These are phyloP conservation scores for Kalmanozyma brasiliensis DNA, from an alignment of 1,284 basidiomycete genomes.

Conservation along the genomic window DNA sequence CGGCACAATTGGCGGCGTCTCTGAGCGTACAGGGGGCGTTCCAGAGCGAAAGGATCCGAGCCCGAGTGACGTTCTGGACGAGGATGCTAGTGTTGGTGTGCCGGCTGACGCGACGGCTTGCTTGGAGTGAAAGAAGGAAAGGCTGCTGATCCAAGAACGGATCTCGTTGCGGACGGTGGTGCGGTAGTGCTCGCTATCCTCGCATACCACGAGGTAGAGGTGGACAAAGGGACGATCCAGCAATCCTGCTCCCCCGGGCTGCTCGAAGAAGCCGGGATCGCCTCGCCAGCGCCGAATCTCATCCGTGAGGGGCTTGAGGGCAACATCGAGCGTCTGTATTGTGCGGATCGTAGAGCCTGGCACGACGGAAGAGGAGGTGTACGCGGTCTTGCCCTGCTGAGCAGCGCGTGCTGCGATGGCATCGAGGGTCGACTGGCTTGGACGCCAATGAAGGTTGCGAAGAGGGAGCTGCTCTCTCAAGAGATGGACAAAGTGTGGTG, in stretches of 20 bases:
- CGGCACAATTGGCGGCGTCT: constrained; percentile 22
- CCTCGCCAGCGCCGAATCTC: constrained; percentile 48
- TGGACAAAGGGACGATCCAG: constrained; percentile 61
- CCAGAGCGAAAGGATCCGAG: constrained; percentile 32
- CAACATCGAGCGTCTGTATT: constrained; percentile 52
- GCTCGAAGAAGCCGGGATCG: constrained; percentile 53
- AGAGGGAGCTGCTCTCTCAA: constrained; percentile 62
- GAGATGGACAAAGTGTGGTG: constrained; percentile 48
- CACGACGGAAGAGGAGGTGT: constrained; percentile 30
- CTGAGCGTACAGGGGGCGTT: constrained; percentile 33
- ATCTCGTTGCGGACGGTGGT: constrained; percentile 63
- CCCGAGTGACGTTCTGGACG: constrained; percentile 29
- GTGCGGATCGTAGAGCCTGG: constrained; percentile 51
- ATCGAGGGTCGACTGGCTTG: constrained; percentile 46
- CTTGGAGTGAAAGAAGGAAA: constrained; percentile 46
- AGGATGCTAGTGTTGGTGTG: constrained; percentile 19
- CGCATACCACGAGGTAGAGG: constrained; percentile 63
- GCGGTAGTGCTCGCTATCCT: constrained; percentile 66
- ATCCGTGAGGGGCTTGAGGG: constrained; percentile 49
- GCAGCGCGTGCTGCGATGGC: constrained; percentile 33
- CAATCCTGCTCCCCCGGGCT: constrained; percentile 29
- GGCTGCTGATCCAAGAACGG: constrained; percentile 61
- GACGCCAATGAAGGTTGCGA: constrained; percentile 65
- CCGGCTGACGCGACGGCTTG: constrained; percentile 14
- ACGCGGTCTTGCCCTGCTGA: constrained; percentile 33